phyloP scores from a whole-genome alignment of 2,329 filamentous ascomycete species.

The Pseudogymnoascus sp. region DNA sequence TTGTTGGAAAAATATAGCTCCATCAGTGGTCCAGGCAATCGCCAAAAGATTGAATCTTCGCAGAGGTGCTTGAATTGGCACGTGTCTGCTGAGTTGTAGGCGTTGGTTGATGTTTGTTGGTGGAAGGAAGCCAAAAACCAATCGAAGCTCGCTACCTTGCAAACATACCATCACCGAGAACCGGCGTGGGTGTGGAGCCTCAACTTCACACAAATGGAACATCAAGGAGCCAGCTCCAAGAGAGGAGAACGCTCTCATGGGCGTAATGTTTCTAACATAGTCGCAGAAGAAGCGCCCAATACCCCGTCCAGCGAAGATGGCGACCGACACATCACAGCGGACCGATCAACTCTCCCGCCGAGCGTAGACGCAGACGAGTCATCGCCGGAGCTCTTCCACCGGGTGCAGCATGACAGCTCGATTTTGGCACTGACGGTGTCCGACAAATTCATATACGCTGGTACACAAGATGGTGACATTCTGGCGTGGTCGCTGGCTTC shows the following conservation, averaged over 20 bases:
- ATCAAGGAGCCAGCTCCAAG: not conserved
- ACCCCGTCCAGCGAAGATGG: not conserved
- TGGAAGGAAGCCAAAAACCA: not conserved
- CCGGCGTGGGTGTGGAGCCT: not conserved
- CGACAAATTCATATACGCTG: slow-evolving; percentile 75
- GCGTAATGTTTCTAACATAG: not conserved
- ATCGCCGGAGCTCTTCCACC: slow-evolving; percentile 61
- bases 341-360: not conserved
- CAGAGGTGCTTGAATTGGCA: not conserved
- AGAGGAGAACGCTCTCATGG: not conserved
- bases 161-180: slow-evolving; percentile 3
- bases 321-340: not conserved
- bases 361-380: not conserved
- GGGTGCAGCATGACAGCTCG: slow-evolving; percentile 67
- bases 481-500: slow-evolving; percentile 83
- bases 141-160: slow-evolving; percentile 1
- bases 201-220: slow-evolving; percentile 3
- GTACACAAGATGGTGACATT: slow-evolving; percentile 89
- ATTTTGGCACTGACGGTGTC: slow-evolving; percentile 79
- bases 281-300: not conserved
- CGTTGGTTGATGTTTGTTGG: slow-evolving; percentile 1
- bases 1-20: not conserved
- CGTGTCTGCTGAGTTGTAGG: not conserved
- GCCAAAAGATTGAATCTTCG: not conserved
- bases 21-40: not conserved